These are phyloP conservation scores for Plasmodium gonderi DNA, from an alignment of 169 alveolate species.

Conservation along the genomic window DNA sequence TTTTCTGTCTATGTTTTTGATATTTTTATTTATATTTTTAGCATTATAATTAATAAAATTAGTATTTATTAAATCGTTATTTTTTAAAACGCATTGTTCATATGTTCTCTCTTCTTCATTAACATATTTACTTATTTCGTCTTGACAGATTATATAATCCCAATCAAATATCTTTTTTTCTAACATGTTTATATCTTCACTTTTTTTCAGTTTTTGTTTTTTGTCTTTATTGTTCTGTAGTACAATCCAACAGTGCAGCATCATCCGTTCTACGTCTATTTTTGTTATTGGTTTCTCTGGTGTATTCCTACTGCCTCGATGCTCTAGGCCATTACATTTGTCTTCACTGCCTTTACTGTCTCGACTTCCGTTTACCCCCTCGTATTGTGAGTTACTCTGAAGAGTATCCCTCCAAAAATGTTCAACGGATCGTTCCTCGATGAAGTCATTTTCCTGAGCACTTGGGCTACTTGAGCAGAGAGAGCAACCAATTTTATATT, in stretches of 20 bases:
- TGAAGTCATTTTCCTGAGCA: background rate
- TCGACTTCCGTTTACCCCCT: too few species aligned
- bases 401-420: background rate
- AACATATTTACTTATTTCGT: slow-evolving; percentile 50
- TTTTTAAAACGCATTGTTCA: slow-evolving; percentile 67
- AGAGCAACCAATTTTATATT: slow-evolving; percentile 29
- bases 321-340: too few species aligned
- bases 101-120: slow-evolving; percentile 53
- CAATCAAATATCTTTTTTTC: slow-evolving; percentile 53
- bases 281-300: background rate
- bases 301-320: too few species aligned
- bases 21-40: slow-evolving; percentile 57
- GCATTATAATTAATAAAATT: slow-evolving; percentile 56
- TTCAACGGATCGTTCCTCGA: background rate
- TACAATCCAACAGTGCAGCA: slow-evolving; percentile 73
- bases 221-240: slow-evolving; percentile 17
- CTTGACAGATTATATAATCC: slow-evolving; percentile 66
- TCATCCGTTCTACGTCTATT: slow-evolving; percentile 68
- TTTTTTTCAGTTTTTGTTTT: slow-evolving; percentile 18
- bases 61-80: slow-evolving; percentile 22
- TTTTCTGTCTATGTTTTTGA: slow-evolving; percentile 40
- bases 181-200: slow-evolving; percentile 44
- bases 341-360: too few species aligned
- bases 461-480: background rate
- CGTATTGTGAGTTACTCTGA: too few species aligned